These are phyloP conservation scores for Melastoma candidum DNA, from an alignment of 441 rosid species.

Conservation along the genomic window DNA sequence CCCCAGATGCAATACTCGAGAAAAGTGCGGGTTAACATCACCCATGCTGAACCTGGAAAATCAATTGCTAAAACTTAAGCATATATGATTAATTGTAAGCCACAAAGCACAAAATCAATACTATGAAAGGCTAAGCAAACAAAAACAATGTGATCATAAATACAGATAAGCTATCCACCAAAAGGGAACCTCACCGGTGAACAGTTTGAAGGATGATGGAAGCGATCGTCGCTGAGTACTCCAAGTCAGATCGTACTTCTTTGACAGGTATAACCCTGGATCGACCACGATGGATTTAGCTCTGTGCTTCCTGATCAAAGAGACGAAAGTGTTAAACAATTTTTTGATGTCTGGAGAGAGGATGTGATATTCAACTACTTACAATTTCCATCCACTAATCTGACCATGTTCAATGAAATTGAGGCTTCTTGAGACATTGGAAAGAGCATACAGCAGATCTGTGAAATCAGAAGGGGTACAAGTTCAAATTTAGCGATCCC, in stretches of 20 bases:
- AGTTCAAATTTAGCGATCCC: too few species aligned
- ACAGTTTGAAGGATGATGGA: constrained; percentile 6
- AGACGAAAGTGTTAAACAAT: background rate
- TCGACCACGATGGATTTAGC: constrained; percentile 8
- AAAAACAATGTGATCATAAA: too few species aligned
- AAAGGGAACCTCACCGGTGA: constrained; percentile 1
- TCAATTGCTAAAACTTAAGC: constrained; percentile 5
- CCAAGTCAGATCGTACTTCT: constrained; percentile 8
- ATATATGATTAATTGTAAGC: background rate
- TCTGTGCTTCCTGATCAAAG: constrained; percentile 8
- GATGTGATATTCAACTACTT: background rate
- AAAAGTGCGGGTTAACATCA: constrained; percentile 56
- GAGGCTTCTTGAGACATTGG: constrained; percentile 9
- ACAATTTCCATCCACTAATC: constrained; percentile 11
- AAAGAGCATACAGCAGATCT: constrained; percentile 6
- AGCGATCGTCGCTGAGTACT: constrained; percentile 10
- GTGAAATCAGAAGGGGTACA: background rate
- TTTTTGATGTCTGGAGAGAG: too few species aligned
- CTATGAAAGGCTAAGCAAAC: background rate
- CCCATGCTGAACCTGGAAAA: constrained; percentile 82
- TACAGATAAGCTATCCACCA: too few species aligned
- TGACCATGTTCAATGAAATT: constrained; percentile 10
- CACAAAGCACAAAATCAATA: background rate
- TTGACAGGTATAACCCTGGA: constrained; percentile 8
- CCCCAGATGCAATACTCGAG: constrained; percentile 79